Evolutionary conservation across 1,284 basidiomycete species (phyloP).

Genomic region (Malassezia globosa): DNA sequence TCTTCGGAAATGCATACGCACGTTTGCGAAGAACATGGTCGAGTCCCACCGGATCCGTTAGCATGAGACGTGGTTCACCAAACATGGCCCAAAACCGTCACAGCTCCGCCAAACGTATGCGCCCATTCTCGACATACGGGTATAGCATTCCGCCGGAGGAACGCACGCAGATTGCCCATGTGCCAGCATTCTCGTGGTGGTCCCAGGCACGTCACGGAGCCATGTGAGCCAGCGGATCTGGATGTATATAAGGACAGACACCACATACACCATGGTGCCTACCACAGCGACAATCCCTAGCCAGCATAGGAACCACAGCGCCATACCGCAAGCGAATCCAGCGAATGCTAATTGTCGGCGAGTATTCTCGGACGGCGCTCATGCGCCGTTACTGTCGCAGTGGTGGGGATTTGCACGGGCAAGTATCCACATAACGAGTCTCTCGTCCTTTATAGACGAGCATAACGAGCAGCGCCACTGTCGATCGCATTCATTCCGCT

Average conservation of each 20-base stretch:
- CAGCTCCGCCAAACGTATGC: conserved; percentile 2
- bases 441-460: too few species aligned
- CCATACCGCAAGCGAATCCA: too few species aligned
- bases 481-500: too few species aligned
- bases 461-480: too few species aligned
- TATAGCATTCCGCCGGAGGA: conserved; percentile 1
- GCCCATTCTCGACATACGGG: conserved; percentile 9
- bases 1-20: conserved; percentile 37
- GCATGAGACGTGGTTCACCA: conserved; percentile 14
- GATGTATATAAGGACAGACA: background rate
- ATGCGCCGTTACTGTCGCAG: too few species aligned
- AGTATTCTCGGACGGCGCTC: too few species aligned
- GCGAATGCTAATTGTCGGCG: too few species aligned
- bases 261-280: background rate
- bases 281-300: background rate
- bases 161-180: conserved; percentile 9
- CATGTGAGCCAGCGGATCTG: conserved; percentile 11
- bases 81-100: conserved; percentile 13
- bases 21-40: conserved; percentile 12
- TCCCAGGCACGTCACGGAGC: conserved; percentile 13
- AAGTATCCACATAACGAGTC: too few species aligned
- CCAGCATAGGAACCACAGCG: background rate
- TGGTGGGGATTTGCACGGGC: too few species aligned
- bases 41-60: conserved; percentile 10
- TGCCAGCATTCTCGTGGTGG: conserved; percentile 3